A percentile compares a stretch with the other conserved stretches of the same genome.
Evolutionary conservation across 2,329 filamentous ascomycete species (phyloP).

Genomic region (Pseudohalonectria lignicola): DNA sequence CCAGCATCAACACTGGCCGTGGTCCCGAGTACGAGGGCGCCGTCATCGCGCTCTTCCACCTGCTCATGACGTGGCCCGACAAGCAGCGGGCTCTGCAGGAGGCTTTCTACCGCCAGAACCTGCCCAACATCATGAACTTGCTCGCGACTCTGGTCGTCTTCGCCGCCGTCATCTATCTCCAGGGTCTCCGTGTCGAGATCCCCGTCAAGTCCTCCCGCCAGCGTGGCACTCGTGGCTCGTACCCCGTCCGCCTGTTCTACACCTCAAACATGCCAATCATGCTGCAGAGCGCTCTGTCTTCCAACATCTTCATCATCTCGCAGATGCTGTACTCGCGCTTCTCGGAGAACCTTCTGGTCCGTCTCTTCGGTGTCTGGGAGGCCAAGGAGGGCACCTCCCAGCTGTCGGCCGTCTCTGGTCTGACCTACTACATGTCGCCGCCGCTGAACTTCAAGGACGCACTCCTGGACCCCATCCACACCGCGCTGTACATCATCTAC

Average conservation of each 20-base stretch:
- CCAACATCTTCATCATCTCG: constrained; percentile 97
- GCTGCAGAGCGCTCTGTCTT: constrained; percentile 96
- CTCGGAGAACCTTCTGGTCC: constrained; percentile 96
- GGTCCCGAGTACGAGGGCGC: constrained; percentile 98
- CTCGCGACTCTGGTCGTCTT: constrained; percentile 89
- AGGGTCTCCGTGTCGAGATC: constrained; percentile 99
- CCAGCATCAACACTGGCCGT: constrained; percentile 98
- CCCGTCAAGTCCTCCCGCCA: constrained; percentile 99
- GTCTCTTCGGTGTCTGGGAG: constrained; percentile 97
- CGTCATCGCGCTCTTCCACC: constrained; percentile 94
- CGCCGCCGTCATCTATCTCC: constrained; percentile 95
- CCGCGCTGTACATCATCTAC: constrained; percentile 87
- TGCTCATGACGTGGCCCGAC: constrained; percentile 97
- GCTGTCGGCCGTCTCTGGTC: constrained; percentile 83
- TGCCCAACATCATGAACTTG: constrained; percentile 99
- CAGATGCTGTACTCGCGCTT: constrained; percentile 99
- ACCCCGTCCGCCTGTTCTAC: constrained; percentile 98
- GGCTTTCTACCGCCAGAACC: constrained; percentile 98
- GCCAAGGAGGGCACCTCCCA: constrained; percentile 91
- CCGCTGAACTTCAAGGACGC: constrained; percentile 96
- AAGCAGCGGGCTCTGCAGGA: constrained; percentile 98
- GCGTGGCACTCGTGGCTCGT: constrained; percentile 95
- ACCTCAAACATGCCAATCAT: constrained; percentile 99
- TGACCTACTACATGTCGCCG: constrained; percentile 99
- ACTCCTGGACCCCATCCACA: constrained; percentile 93